Base-by-base conservation (phyloP, 768 basidiomycete genomes). In the Nidula microcarpa region DNA sequence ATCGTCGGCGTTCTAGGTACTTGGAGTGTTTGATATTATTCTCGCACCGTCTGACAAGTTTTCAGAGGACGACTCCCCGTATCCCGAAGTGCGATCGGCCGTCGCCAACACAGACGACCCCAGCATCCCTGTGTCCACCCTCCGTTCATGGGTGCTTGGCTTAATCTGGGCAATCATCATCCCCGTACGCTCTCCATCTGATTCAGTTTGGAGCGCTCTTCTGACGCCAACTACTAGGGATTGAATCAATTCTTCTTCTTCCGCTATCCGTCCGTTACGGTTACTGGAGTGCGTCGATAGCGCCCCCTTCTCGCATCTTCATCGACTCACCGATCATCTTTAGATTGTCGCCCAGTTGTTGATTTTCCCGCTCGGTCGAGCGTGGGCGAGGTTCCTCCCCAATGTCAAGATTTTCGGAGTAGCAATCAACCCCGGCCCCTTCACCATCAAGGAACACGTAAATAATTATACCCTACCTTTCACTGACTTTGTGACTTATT, bases 221-320 rank as follows among this genome's bases (percentile, higher is more conserved):
- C 14, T 44, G 4, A 43, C 55, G 32, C 52, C 35, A 44, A 9
- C 5, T 50, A 16, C 14, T 51, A 74, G 69, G 84, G 81, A 23
- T 66, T 85, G 49, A 88, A 91, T 61, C 88, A 87, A 55, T 87
- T 89, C 70, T 86, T 89, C 70, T 86, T 80, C 75, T 88, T 89
- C 69, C 84, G 86, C 13, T 87, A 81, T 61, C 89, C 89, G 3
- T 76, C 80, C 6, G 85, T 91, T 36, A 75, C 72, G 4, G 76
- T 92, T 55, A 74, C 73, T 2, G 73, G 74, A 49, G 77, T 79
- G 62, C 58, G 70, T 60, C 34, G 18, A 79, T 1, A 71, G 78
- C 36, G 17, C 13, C 17, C 37, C 10, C 37, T 41, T 45, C 7
- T 18, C 17, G 36, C 13, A 16, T 23, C 45, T 33, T 3, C 45